Conservation (phyloP, 768 basidiomycete species). For the Psilocybe sp. region DNA sequence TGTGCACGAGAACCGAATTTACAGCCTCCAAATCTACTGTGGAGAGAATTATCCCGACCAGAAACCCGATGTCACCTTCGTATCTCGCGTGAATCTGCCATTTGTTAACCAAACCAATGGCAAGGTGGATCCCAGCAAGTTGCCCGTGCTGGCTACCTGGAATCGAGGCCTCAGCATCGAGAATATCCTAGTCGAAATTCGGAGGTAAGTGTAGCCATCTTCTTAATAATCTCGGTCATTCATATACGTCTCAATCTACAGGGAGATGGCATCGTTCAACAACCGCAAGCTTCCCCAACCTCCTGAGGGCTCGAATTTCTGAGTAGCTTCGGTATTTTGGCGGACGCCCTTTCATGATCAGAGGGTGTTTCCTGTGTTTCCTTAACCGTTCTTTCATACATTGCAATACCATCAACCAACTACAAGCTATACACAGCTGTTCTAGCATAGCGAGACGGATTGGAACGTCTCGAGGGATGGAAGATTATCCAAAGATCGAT, state of each 20-base stretch:
- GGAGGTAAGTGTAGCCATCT: constrained; percentile 57
- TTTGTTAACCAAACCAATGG: constrained; percentile 80
- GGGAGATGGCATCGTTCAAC: constrained; percentile 91
- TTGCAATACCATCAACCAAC: no score
- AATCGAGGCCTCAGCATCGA: constrained; percentile 76
- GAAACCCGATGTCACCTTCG: constrained; percentile 80
- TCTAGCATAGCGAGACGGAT: no score
- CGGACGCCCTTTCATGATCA: no score
- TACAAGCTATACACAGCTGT: no score
- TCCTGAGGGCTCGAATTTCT: constrained; percentile 80
- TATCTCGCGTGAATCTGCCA: constrained; percentile 89
- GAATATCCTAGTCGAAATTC: constrained; percentile 87
- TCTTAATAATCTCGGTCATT: not conserved
- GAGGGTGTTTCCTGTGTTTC: no score
- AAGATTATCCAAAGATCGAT: no score
- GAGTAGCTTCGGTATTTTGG: not conserved
- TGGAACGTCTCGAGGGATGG: no score
- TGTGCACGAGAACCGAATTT: constrained; percentile 98
- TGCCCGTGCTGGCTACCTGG: constrained; percentile 78
- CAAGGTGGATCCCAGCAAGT: constrained; percentile 69
- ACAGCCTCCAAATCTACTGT: constrained; percentile 89
- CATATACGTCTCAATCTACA: constrained; percentile 25
- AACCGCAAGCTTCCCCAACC: constrained; percentile 97
- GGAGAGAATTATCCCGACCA: constrained; percentile 70
- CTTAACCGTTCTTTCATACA: no score